Evolutionary conservation across 495 filamentous ascomycete genomes (phyloP).

Genomic region (Friedmanniomyces simplex): DNA sequence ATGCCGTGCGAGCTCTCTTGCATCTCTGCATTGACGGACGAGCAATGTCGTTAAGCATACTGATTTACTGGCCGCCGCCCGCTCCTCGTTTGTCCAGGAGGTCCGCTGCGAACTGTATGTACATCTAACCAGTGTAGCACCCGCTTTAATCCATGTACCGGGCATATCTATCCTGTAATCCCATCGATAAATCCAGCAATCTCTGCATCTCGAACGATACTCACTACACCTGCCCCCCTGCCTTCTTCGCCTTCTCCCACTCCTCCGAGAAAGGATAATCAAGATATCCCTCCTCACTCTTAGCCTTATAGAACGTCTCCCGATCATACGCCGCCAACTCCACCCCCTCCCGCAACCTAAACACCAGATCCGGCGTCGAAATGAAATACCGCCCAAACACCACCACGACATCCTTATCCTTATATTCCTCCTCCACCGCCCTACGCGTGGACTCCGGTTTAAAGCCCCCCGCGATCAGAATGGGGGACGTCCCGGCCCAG

Average conservation of each 20-base stretch:
- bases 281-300: conserved; percentile 46
- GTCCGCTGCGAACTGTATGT: no score
- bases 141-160: no score
- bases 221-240: not conserved
- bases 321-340: conserved; percentile 40
- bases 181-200: no score
- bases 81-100: no score
- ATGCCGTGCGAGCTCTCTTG: no score
- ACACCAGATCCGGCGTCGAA: conserved; percentile 61
- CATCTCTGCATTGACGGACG: no score
- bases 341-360: conserved; percentile 48
- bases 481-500: conserved; percentile 40
- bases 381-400: conserved; percentile 58
- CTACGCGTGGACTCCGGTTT: conserved; percentile 36
- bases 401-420: conserved; percentile 37
- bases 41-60: no score
- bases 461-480: conserved; percentile 55
- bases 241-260: conserved; percentile 23
- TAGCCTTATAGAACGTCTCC: conserved; percentile 47
- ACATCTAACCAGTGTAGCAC: no score
- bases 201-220: no score
- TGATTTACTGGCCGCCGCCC: no score
- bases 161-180: no score
- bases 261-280: conserved; percentile 55
- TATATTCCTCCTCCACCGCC: conserved; percentile 45